Evolutionary conservation across 176 grass and related monocot species (phyloP).

Genomic region (Aegilops bicornis): DNA sequence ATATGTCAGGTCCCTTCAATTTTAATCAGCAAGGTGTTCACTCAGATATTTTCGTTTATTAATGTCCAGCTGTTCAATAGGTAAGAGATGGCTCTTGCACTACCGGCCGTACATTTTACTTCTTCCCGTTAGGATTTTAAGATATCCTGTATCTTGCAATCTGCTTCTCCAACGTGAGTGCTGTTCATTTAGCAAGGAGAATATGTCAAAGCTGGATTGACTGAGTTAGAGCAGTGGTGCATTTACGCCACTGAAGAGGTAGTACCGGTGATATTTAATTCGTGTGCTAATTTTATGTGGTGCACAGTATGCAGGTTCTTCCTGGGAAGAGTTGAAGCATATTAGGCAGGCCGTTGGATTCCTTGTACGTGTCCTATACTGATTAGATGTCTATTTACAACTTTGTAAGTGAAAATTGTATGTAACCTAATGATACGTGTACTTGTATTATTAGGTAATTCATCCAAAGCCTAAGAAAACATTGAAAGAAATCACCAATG

Average conservation of each 20-base stretch:
- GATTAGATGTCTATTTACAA: conserved; percentile 21
- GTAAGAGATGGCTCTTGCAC: conserved; percentile 41
- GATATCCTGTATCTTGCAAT: conserved; percentile 47
- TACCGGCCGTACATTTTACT: conserved; percentile 22
- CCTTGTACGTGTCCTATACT: conserved; percentile 63
- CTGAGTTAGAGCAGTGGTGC: conserved; percentile 97
- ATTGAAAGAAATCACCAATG: conserved; percentile 93
- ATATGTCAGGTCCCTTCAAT: conserved; percentile 79
- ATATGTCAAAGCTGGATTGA: conserved; percentile 96
- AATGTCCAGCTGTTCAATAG: conserved; percentile 99
- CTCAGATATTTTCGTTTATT: conserved; percentile 96
- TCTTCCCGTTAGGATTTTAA: conserved; percentile 20
- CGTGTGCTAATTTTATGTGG: conserved; percentile 48
- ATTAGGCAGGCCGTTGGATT: conserved; percentile 98
- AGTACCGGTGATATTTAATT: conserved; percentile 25
- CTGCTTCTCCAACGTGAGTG: conserved; percentile 93
- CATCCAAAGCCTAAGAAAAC: conserved; percentile 99
- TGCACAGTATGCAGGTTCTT: conserved; percentile 83
- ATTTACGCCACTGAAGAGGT: conserved; percentile 96
- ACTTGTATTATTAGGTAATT: conserved; percentile 74
- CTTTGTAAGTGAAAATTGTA: conserved; percentile 5
- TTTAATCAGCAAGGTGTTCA: conserved; percentile 91
- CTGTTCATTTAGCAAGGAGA: conserved; percentile 99
- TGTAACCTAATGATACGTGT: conserved; percentile 33
- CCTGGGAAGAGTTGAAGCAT: conserved; percentile 99